These are phyloP conservation scores for Trichothecium roseum DNA, from an alignment of 2,329 filamentous ascomycete genomes.

Conservation along the genomic window DNA sequence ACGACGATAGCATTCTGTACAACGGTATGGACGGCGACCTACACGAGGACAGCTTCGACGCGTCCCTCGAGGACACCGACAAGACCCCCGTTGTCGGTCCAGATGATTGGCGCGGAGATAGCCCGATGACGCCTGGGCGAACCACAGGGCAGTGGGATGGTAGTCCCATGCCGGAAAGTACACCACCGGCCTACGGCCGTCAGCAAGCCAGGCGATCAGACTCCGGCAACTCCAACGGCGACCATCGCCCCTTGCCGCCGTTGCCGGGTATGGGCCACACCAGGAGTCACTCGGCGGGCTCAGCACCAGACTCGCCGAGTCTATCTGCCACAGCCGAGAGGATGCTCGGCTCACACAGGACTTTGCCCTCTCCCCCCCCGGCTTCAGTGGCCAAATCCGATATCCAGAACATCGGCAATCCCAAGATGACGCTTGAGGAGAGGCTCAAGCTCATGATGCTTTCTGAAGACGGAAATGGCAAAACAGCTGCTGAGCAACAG, in stretches of 20 bases:
- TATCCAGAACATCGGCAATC: conserved; percentile 62
- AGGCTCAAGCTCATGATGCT: conserved; percentile 82
- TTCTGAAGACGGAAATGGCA: conserved; percentile 50
- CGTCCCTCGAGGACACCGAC: conserved; percentile 86
- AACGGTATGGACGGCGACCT: conserved; percentile 41
- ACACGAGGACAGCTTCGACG: conserved; percentile 85
- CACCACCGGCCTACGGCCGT: conserved; percentile 32
- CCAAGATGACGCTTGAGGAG: conserved; percentile 77
- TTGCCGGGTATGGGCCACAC: conserved; percentile 52
- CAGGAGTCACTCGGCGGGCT: conserved; percentile 32
- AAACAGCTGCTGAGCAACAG: conserved; percentile 53
- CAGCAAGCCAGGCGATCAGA: conserved; percentile 54
- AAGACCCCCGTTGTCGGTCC: conserved; percentile 97
- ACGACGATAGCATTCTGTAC: conserved; percentile 49
- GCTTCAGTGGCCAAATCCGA: conserved; percentile 62
- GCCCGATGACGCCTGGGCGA: conserved; percentile 28
- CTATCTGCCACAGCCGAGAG: conserved; percentile 63
- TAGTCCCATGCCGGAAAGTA: conserved; percentile 54
- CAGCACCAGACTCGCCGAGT: conserved; percentile 47
- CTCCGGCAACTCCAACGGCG: conserved; percentile 67
- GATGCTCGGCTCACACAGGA: conserved; percentile 54
- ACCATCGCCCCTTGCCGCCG: conserved; percentile 77
- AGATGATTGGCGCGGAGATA: conserved; percentile 83
- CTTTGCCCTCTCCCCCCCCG: conserved; percentile 63
- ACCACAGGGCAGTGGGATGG: conserved; percentile 43